Evolutionary conservation across 2,329 filamentous ascomycete species (phyloP), one percentile per base, ranked within the genome.

Genomic region (Botrytis fragariae): DNA sequence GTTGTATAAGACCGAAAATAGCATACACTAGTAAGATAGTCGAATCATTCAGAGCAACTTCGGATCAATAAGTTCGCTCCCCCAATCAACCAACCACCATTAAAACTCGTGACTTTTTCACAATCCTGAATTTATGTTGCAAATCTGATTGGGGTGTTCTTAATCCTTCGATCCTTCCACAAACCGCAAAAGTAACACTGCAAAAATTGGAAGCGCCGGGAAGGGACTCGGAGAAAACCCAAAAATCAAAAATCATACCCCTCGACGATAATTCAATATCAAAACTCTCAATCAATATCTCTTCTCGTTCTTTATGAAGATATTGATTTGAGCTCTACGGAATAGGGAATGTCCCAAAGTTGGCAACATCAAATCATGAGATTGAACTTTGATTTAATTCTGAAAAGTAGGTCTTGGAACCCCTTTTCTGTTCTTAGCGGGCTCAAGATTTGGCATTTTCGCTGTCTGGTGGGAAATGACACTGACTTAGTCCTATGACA

Each of bases 81-180:
- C 51, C 51, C n/a, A 57, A 57, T 57, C 14, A 32, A 18, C 51
- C 51, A 57, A 57, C 51, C 51, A 57, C 16, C n/a, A 57, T 18
- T 32, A 7, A 57, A 57, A 29, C 51, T 29, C 51, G 51, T 57
- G 51, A 57, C 51, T 57, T 57, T 57, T 16, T 18, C 4, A 29
- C 51, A 29, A n/a, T 54, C 6, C n/a, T 29, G 51, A 29, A 5
- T 1, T 57, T 57, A 29, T 57, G 51, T 57, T 57, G 51, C 51
- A 57, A n/a, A 57, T 57, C n/a, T 57, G n/a, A 57, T 57, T 57
- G 29, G n/a, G n/a, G n/a, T 57, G 51, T 57, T 57, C n/a, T 57
- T 57, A 29, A 29, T 29, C 51, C 51, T 57, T 57, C 51, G 51
- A 57, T 57, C 51, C n/a, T 57, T 57, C 51, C 51, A 32, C 51